phyloP scores from a whole-genome alignment of 2,329 filamentous ascomycete genomes.

The Paecilomyces niveus region DNA sequence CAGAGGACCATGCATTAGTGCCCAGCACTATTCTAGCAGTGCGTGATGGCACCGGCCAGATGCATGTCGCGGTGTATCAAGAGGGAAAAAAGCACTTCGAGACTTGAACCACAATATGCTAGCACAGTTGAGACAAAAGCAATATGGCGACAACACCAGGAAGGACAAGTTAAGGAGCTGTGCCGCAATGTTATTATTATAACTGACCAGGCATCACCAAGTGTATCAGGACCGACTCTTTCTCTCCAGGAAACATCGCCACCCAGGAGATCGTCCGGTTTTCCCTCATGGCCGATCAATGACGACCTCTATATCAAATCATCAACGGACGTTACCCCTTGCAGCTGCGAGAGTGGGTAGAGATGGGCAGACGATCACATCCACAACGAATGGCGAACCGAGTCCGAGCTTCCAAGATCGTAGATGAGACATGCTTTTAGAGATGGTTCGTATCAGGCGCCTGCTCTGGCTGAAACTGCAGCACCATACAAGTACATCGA shows the following conservation, averaged over 20 bases:
- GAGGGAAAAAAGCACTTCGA: background rate
- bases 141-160: background rate
- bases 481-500: background rate
- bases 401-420: background rate
- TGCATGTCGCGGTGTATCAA: background rate
- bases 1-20: background rate
- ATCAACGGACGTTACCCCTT: background rate
- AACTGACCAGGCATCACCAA: background rate
- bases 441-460: background rate
- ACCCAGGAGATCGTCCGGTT: background rate
- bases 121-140: background rate
- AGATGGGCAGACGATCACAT: background rate
- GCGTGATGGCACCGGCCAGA: background rate
- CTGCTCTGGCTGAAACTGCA: background rate
- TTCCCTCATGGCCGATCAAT: background rate
- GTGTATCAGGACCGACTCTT: background rate
- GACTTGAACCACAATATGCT: background rate
- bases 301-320: background rate
- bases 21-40: background rate
- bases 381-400: background rate
- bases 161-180: background rate
- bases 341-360: background rate
- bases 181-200: background rate
- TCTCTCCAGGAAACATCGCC: background rate
- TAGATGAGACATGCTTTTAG: background rate